phyloP scores from a whole-genome alignment of 139 green algal genomes.

The Ettlia oleoabundans region DNA sequence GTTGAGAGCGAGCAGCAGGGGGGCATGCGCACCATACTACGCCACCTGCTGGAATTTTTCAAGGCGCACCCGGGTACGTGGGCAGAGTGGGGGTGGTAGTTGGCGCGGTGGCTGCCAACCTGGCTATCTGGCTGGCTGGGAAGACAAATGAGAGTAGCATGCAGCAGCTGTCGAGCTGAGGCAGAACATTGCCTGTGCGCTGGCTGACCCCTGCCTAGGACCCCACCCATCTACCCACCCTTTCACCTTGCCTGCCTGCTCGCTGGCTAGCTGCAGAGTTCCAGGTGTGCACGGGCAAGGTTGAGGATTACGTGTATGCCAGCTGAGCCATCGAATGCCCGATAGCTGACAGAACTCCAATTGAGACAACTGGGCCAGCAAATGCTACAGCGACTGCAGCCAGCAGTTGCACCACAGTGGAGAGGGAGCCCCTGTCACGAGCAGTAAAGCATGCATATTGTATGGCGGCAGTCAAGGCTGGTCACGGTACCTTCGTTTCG shows the following conservation, averaged over 20 bases:
- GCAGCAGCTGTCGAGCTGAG: neutral
- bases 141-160: neutral
- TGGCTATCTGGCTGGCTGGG: neutral
- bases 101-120: neutral
- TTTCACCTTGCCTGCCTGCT: too few relatives aligned
- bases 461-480: too few relatives aligned
- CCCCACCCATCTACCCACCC: neutral
- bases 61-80: slow-evolving; percentile 23
- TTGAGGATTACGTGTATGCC: slow-evolving; percentile 30
- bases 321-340: neutral
- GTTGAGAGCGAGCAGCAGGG: slow-evolving; percentile 72
- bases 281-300: slow-evolving; percentile 29
- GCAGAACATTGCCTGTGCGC: neutral
- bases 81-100: neutral
- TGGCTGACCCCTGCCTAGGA: neutral
- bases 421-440: too few relatives aligned
- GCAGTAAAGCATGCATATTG: too few relatives aligned
- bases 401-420: too few relatives aligned
- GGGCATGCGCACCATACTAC: slow-evolving; percentile 49
- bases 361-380: too few relatives aligned
- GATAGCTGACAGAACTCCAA: too few relatives aligned
- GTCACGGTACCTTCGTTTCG: too few relatives aligned
- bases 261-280: too few relatives aligned
- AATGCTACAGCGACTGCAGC: too few relatives aligned
- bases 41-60: slow-evolving; percentile 49